A percentile compares a stretch with the other conserved stretches of the same genome.
These are phyloP conservation scores for Cadophora luteo-olivacea DNA, from an alignment of 2,329 filamentous ascomycete species.

Conservation along the genomic window DNA sequence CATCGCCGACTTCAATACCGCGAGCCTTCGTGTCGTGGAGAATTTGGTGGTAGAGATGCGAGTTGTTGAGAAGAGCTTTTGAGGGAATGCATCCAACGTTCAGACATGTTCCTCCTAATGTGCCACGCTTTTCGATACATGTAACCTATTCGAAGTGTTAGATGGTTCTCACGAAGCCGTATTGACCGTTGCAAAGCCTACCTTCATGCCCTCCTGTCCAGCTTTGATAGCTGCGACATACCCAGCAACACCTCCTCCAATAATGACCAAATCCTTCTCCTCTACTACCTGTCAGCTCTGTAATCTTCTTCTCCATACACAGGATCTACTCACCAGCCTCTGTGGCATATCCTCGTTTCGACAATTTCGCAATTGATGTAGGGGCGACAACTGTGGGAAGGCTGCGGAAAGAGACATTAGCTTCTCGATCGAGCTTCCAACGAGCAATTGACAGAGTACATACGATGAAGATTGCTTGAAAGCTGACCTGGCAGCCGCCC, in stretches of 20 bases:
- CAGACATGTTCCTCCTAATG: conserved; percentile 93
- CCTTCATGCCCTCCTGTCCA: conserved; percentile 95
- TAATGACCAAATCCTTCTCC: conserved; percentile 96
- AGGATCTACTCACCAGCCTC: conserved; percentile 45
- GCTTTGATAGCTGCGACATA: conserved; percentile 99
- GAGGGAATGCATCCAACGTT: conserved; percentile 99
- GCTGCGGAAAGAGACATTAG: conserved; percentile 48
- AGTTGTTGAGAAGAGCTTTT: conserved; percentile 99
- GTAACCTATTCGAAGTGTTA: conserved; percentile 67
- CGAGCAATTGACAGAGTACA: conserved; percentile 41
- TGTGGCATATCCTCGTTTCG: conserved; percentile 65
- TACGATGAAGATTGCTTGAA: conserved; percentile 60
- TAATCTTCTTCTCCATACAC: conserved; percentile 54
- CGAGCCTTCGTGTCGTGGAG: conserved; percentile 96
- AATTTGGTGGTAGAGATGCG: conserved; percentile 96
- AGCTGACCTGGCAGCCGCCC: conserved; percentile 62
- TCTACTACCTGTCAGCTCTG: conserved; percentile 69
- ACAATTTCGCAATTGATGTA: conserved; percentile 57
- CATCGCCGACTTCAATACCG: conserved; percentile 96
- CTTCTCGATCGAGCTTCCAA: conserved; percentile 17
- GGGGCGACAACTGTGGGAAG: conserved; percentile 57
- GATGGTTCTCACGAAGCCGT: conserved; percentile 7
- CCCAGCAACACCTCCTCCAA: conserved; percentile 96
- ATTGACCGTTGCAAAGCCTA: conserved; percentile 48
- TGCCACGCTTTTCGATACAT: conserved; percentile 98